Evolutionary conservation across 768 basidiomycete species (phyloP), one percentile per base, ranked within the genome.

Genomic region (Phanerochaete carnosa): DNA sequence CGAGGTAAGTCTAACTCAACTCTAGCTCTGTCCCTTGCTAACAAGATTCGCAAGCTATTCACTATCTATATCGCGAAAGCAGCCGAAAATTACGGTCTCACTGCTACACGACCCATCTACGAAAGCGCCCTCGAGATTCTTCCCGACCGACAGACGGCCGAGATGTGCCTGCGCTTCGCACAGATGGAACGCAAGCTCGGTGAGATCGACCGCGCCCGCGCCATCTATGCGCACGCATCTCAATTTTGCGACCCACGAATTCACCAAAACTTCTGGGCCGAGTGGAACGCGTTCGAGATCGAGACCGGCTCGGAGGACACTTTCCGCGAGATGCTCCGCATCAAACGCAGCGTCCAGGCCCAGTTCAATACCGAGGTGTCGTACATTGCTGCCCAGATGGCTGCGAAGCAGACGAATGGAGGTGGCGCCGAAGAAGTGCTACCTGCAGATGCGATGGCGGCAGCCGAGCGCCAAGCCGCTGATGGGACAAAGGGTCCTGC

Each of bases 251-350:
- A 98, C 71, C 96, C 96, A 13, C 85, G 96, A 19, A 84, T 90
- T 63, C 86, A 91, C 70, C 89, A 94, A 35, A 86, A 88, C 61
- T 98, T 98, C 81, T 98, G 97, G 97, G 75, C 81, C 30, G 94
- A 97, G 71, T 98, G 97, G 97, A 95, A 98, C 73, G 80, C 80
- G 54, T 99, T 98, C 77, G 97, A 99, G 76, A 94, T 98, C 69
- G 97, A 98, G 73, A 97, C 95, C 2, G 97, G 97, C 1, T 96
- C 94, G 1, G 97, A 99, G 73, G 97, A 99, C 72, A 99, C 97
- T 0, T 99, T 99, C 87, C 81, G 88, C 64, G 92, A 93, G 76
- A 94, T 93, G 91, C 72, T 94, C 60, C 87, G 95, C 37, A 97
- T 98, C 79, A 97, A 96, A 76, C 87, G 97, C 59, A 95, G 95